Evolutionary conservation across 306 rosid species (phyloP).

Genomic region (Vigna mungo): DNA sequence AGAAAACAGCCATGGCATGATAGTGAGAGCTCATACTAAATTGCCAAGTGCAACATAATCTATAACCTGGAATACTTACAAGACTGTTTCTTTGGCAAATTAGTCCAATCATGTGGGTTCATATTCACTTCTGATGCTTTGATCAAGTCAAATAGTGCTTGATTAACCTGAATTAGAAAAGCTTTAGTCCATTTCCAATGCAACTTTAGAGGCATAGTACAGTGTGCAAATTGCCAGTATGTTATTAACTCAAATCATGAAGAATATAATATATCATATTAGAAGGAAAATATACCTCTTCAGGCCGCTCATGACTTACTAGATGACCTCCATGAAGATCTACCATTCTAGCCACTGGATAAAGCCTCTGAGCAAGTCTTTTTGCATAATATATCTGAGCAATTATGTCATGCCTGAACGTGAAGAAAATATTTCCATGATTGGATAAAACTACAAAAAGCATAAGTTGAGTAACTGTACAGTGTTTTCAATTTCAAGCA

Average conservation of each 20-base stretch:
- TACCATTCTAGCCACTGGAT: slow-evolving; percentile 90
- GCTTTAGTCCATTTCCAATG: slow-evolving; percentile 35
- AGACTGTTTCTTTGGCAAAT: slow-evolving; percentile 60
- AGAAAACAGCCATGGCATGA: slow-evolving; percentile 44
- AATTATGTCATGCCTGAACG: slow-evolving; percentile 79
- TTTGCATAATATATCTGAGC: slow-evolving; percentile 82
- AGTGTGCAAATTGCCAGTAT: slow-evolving; percentile 18
- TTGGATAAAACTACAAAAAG: slow-evolving; percentile 29
- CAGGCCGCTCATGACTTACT: slow-evolving; percentile 89
- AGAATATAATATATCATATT: background rate
- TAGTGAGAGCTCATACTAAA: slow-evolving; percentile 40
- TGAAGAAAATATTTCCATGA: slow-evolving; percentile 37
- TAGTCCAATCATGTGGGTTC: slow-evolving; percentile 82
- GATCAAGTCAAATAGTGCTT: slow-evolving; percentile 78
- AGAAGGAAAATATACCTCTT: slow-evolving; percentile 69
- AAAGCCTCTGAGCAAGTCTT: slow-evolving; percentile 80
- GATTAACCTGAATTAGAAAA: slow-evolving; percentile 73
- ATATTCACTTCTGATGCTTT: slow-evolving; percentile 68
- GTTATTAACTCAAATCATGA: slow-evolving; percentile 8
- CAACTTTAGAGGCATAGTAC: slow-evolving; percentile 26
- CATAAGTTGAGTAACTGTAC: background rate
- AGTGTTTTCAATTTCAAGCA: slow-evolving; percentile 30
- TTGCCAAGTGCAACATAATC: slow-evolving; percentile 16
- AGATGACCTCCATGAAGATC: slow-evolving; percentile 97
- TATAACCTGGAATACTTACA: slow-evolving; percentile 54